Percentiles rank a stretch among this genome's conserved stretches.
phyloP scores from a whole-genome alignment of 192 early-diverging fungal species.

The Rhizoclosmatium sp. region DNA sequence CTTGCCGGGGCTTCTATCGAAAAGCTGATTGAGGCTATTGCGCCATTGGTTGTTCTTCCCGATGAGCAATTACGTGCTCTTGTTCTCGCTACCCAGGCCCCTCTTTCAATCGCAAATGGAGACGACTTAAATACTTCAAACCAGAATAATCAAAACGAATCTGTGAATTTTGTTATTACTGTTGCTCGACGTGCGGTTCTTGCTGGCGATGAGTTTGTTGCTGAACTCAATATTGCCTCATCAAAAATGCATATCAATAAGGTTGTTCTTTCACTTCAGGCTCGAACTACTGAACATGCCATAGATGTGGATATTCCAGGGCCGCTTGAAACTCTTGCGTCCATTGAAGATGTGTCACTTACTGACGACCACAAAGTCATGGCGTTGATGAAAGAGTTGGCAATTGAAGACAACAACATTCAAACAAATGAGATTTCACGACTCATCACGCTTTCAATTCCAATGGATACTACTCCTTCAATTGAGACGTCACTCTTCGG shows the following conservation, averaged over 20 bases:
- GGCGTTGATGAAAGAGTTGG: not conserved
- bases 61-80: slow-evolving; percentile 19
- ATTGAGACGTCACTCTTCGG: slow-evolving; percentile 16
- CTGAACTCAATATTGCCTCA: not conserved
- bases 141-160: too few species aligned
- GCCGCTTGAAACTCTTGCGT: not conserved
- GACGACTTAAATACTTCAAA: slow-evolving; percentile 6
- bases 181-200: slow-evolving; percentile 17
- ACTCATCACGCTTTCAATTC: not conserved
- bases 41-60: slow-evolving; percentile 11
- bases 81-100: slow-evolving; percentile 19
- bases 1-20: not conserved
- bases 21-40: not conserved
- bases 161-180: slow-evolving; percentile 18
- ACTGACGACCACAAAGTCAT: not conserved
- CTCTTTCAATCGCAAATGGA: slow-evolving; percentile 19
- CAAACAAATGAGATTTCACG: not conserved
- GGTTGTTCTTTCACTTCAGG: not conserved
- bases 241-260: not conserved
- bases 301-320: not conserved
- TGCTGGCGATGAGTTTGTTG: not conserved
- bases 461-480: not conserved
- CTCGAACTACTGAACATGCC: not conserved
- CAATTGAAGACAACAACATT: not conserved
- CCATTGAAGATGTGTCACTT: too few species aligned